Conservation (phyloP, 2,329 filamentous ascomycete genomes). For the Juglanconis oblonga region DNA sequence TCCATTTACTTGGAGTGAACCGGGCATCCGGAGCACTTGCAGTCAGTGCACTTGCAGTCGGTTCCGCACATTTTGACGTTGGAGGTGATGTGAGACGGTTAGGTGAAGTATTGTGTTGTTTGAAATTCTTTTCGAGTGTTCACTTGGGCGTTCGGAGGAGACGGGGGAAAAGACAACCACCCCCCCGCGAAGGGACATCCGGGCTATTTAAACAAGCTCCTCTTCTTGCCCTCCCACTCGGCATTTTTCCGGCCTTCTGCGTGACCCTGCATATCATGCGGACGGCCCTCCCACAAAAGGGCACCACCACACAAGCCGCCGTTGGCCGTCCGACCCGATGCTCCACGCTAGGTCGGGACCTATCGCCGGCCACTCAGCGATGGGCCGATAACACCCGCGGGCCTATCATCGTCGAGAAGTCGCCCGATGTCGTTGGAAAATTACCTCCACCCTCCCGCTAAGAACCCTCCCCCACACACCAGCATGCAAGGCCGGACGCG, state of each 20-base stretch:
- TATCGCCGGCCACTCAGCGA: neutral
- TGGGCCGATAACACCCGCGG: too few relatives aligned
- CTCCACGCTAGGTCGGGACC: neutral
- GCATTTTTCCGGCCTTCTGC: neutral
- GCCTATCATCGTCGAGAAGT: neutral
- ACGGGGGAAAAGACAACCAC: neutral
- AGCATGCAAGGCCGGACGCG: neutral
- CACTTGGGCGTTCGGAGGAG: neutral
- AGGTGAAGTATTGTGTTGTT: neutral
- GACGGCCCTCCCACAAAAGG: neutral
- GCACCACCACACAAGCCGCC: neutral
- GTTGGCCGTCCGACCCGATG: neutral
- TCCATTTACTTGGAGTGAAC: neutral
- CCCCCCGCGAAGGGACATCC: neutral
- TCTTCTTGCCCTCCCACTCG: neutral
- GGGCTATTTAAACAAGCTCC: neutral
- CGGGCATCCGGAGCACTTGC: neutral
- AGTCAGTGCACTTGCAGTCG: slow-evolving; percentile 1
- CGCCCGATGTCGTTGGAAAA: neutral
- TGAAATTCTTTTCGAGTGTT: neutral
- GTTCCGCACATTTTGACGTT: slow-evolving; percentile 2
- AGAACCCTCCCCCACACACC: neutral
- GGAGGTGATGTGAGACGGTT: neutral
- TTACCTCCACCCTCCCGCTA: neutral
- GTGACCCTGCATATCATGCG: neutral